Evolutionary conservation across 371 early-diverging fungal species (phyloP).

Genomic region (Batkoa obscura): DNA sequence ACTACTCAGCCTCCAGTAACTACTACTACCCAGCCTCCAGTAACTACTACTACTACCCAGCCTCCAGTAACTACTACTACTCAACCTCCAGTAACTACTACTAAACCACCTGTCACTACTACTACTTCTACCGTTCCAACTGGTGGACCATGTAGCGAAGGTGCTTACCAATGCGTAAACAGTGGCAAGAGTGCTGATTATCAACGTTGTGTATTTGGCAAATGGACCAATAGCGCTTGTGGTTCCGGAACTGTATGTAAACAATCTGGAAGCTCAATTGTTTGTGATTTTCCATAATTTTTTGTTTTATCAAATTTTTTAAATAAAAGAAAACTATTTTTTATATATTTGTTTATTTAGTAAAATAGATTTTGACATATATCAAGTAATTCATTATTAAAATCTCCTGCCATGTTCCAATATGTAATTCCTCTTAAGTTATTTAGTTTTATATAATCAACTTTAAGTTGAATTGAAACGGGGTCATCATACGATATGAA

Average conservation of each 20-base stretch:
- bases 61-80: background rate
- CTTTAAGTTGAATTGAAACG: slow-evolving; percentile 28
- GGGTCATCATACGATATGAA: slow-evolving; percentile 49
- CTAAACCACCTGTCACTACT: background rate
- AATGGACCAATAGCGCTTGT: background rate
- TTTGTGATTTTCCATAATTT: background rate
- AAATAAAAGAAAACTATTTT: too few species aligned
- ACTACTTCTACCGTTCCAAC: background rate
- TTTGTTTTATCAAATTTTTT: too few species aligned
- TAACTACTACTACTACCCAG: background rate
- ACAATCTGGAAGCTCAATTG: background rate
- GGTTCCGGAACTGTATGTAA: slow-evolving; percentile 1
- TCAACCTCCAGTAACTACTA: background rate
- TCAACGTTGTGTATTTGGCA: background rate
- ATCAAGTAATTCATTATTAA: slow-evolving; percentile 28
- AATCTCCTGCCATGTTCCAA: slow-evolving; percentile 25
- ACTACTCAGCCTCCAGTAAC: background rate
- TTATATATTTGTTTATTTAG: too few species aligned
- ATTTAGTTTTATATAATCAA: slow-evolving; percentile 24
- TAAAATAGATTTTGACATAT: slow-evolving; percentile 3
- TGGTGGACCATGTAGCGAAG: background rate
- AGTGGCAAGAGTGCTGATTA: background rate
- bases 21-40: background rate
- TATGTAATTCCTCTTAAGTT: slow-evolving; percentile 40
- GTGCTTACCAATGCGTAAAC: background rate